Evolutionary conservation across 1,139 yeast species (phyloP).

Genomic region (Geotrichum klebahnii): DNA sequence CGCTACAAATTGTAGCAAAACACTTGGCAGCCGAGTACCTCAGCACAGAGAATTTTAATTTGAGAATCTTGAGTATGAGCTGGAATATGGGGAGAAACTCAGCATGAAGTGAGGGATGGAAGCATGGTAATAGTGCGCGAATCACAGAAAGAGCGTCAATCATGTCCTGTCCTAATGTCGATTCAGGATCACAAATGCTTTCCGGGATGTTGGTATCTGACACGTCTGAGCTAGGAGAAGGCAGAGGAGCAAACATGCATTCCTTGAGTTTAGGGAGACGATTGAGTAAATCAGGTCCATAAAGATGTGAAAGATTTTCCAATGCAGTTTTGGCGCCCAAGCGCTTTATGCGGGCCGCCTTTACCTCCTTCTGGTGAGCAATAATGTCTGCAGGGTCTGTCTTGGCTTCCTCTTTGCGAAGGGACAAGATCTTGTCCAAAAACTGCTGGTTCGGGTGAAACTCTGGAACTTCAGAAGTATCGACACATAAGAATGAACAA

Average conservation of each 20-base stretch:
- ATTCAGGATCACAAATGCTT: conserved; percentile 45
- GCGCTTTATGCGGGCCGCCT: conserved; percentile 73
- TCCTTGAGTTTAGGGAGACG: conserved; percentile 65
- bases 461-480: conserved; percentile 93
- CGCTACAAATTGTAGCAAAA: conserved; percentile 75
- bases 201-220: conserved; percentile 33
- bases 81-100: conserved; percentile 50
- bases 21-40: conserved; percentile 90
- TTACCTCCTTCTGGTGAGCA: conserved; percentile 59
- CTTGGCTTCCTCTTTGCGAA: conserved; percentile 73
- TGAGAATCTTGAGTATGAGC: conserved; percentile 57
- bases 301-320: conserved; percentile 47
- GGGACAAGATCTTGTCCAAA: conserved; percentile 61
- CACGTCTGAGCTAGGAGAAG: conserved; percentile 31
- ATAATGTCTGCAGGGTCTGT: conserved; percentile 65
- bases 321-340: conserved; percentile 77
- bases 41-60: conserved; percentile 69
- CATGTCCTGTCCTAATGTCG: conserved; percentile 66
- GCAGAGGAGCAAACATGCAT: conserved; percentile 65
- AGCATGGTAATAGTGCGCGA: conserved; percentile 65
- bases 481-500: conserved; percentile 92
- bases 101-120: conserved; percentile 49
- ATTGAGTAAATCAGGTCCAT: conserved; percentile 53
- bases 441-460: conserved; percentile 63
- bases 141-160: conserved; percentile 84